Evolutionary conservation across 495 filamentous ascomycete species (phyloP).

Genomic region (Melanomma pulvis-pyrius): DNA sequence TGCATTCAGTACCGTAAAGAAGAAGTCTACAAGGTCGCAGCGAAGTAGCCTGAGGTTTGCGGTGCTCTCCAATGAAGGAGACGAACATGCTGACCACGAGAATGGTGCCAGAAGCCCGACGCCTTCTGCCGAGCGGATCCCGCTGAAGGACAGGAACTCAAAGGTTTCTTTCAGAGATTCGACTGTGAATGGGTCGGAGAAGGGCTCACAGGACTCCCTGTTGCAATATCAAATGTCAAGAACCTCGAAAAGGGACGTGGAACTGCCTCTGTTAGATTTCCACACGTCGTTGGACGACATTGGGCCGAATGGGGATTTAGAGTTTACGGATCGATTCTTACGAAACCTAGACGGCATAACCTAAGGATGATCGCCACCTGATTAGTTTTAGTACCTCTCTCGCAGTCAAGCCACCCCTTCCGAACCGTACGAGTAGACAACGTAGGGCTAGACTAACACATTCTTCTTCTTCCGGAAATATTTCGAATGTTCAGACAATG

Average conservation of each 20-base stretch:
- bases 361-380: not conserved
- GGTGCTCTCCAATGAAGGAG: constrained; percentile 14
- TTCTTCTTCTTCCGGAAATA: too few relatives aligned
- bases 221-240: not conserved
- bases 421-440: not conserved
- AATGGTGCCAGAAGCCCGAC: constrained; percentile 17
- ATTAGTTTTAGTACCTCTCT: not conserved
- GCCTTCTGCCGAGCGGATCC: constrained; percentile 17
- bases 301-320: not conserved
- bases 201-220: constrained; percentile 21
- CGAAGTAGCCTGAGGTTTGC: constrained; percentile 31
- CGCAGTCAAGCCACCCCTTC: not conserved
- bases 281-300: constrained; percentile 17
- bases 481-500: too few relatives aligned
- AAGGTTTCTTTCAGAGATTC: constrained; percentile 1
- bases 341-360: constrained; percentile 13
- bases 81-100: not conserved
- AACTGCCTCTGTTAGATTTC: constrained; percentile 15
- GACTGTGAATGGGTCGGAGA: not conserved
- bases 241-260: not conserved
- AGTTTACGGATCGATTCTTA: constrained; percentile 22
- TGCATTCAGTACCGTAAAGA: constrained; percentile 39
- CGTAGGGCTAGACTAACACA: too few relatives aligned
- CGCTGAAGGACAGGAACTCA: constrained; percentile 23
- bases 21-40: constrained; percentile 15